These are phyloP conservation scores for Emergomyces orientalis DNA, from an alignment of 2,329 filamentous ascomycete species.

Conservation along the genomic window DNA sequence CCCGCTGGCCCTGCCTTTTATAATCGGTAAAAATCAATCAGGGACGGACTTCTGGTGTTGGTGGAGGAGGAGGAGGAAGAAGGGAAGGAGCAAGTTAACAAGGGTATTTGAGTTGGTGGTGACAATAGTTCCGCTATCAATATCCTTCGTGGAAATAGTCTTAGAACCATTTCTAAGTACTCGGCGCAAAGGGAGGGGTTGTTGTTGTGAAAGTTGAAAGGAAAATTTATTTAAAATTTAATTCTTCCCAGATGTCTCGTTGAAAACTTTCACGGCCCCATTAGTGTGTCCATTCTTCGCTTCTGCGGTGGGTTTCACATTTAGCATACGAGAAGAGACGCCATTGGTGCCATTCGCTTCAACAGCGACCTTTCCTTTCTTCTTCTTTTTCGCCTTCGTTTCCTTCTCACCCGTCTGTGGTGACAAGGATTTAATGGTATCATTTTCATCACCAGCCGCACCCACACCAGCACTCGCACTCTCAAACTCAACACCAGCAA, in stretches of 20 bases:
- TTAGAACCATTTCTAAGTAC: not conserved
- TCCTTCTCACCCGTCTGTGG: not conserved
- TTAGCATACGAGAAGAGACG: not conserved
- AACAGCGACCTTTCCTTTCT: not conserved
- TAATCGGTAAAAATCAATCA: not conserved
- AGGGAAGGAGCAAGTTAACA: no score
- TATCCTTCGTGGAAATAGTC: not conserved
- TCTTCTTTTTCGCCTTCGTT: not conserved
- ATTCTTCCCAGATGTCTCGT: not conserved
- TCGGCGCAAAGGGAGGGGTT: not conserved
- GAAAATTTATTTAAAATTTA: not conserved
- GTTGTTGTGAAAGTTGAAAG: not conserved
- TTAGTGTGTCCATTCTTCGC: not conserved
- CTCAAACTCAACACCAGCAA: constrained; percentile 61
- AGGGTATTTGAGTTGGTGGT: not conserved
- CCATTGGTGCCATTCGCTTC: not conserved
- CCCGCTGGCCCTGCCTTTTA: not conserved
- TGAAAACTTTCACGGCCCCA: not conserved
- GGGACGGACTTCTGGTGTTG: not conserved
- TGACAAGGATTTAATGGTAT: not conserved
- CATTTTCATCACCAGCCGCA: not conserved
- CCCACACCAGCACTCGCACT: not conserved
- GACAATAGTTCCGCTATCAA: not conserved
- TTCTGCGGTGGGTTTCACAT: not conserved
- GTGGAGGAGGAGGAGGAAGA: not conserved